Evolutionary conservation across 2,329 filamentous ascomycete species (phyloP).

Genomic region (Gaeumannomyces sp.): DNA sequence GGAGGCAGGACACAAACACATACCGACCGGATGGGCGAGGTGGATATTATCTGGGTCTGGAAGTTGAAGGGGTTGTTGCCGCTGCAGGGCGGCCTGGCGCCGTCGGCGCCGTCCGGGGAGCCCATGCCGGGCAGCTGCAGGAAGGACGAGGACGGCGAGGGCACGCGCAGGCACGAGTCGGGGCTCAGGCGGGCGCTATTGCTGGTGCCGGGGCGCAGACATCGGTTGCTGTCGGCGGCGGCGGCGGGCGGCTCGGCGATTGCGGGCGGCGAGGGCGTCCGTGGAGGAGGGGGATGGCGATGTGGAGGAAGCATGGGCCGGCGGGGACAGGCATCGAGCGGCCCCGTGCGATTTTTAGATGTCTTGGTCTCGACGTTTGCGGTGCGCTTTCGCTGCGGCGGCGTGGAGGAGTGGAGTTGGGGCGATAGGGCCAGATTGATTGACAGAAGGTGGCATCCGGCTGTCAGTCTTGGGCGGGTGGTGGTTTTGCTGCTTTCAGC

Average conservation of each 20-base stretch:
- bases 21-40: slow-evolving; percentile 72
- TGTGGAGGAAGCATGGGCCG: slow-evolving; percentile 6
- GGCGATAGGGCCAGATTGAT: neutral
- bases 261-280: slow-evolving; percentile 59
- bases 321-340: neutral
- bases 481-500: slow-evolving; percentile 3
- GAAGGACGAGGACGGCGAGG: slow-evolving; percentile 15
- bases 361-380: neutral
- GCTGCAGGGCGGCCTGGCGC: slow-evolving; percentile 23
- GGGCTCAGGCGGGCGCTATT: slow-evolving; percentile 20
- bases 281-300: slow-evolving; percentile 50
- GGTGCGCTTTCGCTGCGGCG: neutral
- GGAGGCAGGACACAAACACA: slow-evolving; percentile 21
- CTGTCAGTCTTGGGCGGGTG: neutral
- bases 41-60: slow-evolving; percentile 72
- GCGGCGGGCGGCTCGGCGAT: slow-evolving; percentile 24
- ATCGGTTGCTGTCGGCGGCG: neutral
- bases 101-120: slow-evolving; percentile 22
- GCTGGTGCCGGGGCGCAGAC: neutral
- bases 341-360: no score
- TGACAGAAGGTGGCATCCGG: neutral
- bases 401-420: neutral
- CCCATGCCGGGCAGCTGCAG: slow-evolving; percentile 28
- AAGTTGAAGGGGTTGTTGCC: slow-evolving; percentile 84
- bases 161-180: slow-evolving; percentile 20